Conservation (phyloP, 129 eudicot genomes). For the Lonicera japonica region DNA sequence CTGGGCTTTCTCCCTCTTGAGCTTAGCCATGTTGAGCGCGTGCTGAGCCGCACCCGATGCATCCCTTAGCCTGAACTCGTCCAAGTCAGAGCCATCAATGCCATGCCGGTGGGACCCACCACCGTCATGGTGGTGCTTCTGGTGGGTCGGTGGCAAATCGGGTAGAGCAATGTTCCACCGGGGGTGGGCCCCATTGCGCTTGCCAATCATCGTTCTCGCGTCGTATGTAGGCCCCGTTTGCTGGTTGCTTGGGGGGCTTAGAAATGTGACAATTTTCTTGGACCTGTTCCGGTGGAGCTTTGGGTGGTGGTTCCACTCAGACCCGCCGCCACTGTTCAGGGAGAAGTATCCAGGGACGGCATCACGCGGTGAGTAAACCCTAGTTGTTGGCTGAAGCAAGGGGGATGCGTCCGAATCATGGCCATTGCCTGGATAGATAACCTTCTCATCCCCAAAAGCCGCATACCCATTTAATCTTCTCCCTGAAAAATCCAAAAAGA, state of each 20-base stretch:
- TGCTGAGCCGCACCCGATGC: conserved; percentile 76
- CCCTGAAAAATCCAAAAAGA: conserved; percentile 27
- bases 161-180: conserved; percentile 25
- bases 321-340: conserved; percentile 31
- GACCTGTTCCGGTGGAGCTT: conserved; percentile 44
- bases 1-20: conserved; percentile 69
- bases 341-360: conserved; percentile 34
- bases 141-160: conserved; percentile 29
- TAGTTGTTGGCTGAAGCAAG: conserved; percentile 25
- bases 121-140: conserved; percentile 29
- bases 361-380: conserved; percentile 48
- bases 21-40: conserved; percentile 57
- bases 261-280: conserved; percentile 36
- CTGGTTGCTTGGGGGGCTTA: conserved; percentile 21
- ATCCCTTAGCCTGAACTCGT: conserved; percentile 78
- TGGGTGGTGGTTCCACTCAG: conserved; percentile 57
- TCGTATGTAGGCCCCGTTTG: conserved; percentile 19
- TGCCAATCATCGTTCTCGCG: conserved; percentile 32
- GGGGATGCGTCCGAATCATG: conserved; percentile 58
- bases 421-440: conserved; percentile 17
- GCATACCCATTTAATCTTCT: conserved; percentile 44
- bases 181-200: conserved; percentile 41
- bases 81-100: conserved; percentile 52
- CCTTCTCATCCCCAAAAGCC: conserved; percentile 59
- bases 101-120: conserved; percentile 20